Evolutionary conservation across 352 stramenopile species (phyloP), one percentile per base, ranked within the genome.

Genomic region (Blastocystis sp.): DNA sequence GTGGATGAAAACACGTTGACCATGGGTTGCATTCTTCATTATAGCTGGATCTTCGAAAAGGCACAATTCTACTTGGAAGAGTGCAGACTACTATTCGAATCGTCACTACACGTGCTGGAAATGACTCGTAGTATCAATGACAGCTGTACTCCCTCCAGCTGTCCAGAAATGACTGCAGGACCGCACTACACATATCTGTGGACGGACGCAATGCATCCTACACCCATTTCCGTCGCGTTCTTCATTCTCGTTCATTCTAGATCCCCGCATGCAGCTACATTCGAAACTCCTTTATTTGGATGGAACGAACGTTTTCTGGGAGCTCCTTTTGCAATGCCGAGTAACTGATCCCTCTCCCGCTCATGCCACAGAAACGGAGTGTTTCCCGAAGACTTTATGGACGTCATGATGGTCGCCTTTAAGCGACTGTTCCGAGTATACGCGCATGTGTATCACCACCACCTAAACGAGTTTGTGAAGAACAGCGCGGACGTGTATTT

Each of bases 381-480:
- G 48, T 88, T 88, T 34, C 78, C 78, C 6, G 64, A 88, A 2
- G 43, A 76, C 38, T 88, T 79, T 38, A 77, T 88, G 78, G 17
- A 52, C 34, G 40, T 76, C 14, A 77, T 69, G 17, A 42, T 40
- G 14, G 9, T 65, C 89, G 95, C 95, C 57, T 95, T 95, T 80
- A 92, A 93, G 52, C 91, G 92, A 19, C 91, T 95, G 43, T 95
- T 95, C 77, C 91, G 93, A 28, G 93, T 95, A 19, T 95, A 94
- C 80, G 93, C 93, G n/a, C 93, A 95, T 89, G 91, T 95, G 19
- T 95, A 95, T 90, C 94, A 95, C 90, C 94, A 92, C n/a, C 78
- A 88, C 66, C 65, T 88, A 4, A 79, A 95, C 90, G 64, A 79
- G 40, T 88, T 88, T 34, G 66, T 54, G 42, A 94, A 94, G 89